A percentile compares a stretch with the other conserved stretches of the same genome.
Conservation (phyloP, 108 stramenopile genomes). For the Cyclotella distinguenda region DNA sequence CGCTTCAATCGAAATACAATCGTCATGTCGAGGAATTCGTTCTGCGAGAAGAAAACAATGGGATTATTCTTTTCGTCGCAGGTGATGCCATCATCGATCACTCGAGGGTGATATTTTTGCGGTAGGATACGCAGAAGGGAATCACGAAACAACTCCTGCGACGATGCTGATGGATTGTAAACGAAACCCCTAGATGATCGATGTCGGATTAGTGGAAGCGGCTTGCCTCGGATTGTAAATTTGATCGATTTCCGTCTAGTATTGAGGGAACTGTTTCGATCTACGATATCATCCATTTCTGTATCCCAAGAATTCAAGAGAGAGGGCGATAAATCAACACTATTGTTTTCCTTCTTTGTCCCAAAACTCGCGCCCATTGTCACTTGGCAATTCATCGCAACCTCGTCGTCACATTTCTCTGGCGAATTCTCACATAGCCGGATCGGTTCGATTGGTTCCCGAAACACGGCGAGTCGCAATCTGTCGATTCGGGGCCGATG, state of each 20-base stretch:
- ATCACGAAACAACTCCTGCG: slow-evolving; percentile 65
- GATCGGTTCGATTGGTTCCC: too few species aligned
- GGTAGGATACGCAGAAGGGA: slow-evolving; percentile 45
- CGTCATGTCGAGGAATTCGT: slow-evolving; percentile 51
- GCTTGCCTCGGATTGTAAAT: slow-evolving; percentile 73
- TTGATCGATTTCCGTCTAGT: slow-evolving; percentile 29
- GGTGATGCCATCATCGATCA: slow-evolving; percentile 22
- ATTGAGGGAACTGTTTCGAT: background rate
- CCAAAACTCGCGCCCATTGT: too few species aligned
- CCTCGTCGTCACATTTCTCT: too few species aligned
- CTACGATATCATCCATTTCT: slow-evolving; percentile 17
- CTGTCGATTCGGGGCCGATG: too few species aligned
- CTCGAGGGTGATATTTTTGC: slow-evolving; percentile 17
- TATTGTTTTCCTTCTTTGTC: too few species aligned
- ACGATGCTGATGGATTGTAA: slow-evolving; percentile 75
- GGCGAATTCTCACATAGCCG: too few species aligned
- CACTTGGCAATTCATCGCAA: too few species aligned
- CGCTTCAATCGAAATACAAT: slow-evolving; percentile 73
- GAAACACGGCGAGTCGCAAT: too few species aligned
- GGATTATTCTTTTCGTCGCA: background rate
- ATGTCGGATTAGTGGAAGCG: slow-evolving; percentile 78
- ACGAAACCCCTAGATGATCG: slow-evolving; percentile 64
- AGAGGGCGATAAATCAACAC: too few species aligned
- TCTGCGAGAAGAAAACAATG: slow-evolving; percentile 27
- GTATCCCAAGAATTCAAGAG: slow-evolving; percentile 18